Evolutionary conservation across 768 basidiomycete species (phyloP).

Genomic region (Lactifluus volemus): DNA sequence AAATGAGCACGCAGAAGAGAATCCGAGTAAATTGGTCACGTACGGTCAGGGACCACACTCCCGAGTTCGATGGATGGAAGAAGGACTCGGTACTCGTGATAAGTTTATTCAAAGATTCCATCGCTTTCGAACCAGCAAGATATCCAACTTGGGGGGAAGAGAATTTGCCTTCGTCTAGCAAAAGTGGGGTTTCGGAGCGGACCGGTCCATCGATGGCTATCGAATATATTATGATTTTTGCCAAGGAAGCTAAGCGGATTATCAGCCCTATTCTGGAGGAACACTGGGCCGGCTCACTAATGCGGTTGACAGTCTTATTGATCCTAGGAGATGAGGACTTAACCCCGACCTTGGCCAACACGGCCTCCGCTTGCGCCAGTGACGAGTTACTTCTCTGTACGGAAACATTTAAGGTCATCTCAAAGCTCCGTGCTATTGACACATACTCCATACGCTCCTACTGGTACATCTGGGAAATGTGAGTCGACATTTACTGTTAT

Average conservation of each 20-base stretch:
- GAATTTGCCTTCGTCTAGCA: conserved; percentile 21
- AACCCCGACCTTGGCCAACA: conserved; percentile 24
- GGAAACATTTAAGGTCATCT: conserved; percentile 7
- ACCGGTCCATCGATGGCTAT: conserved; percentile 73
- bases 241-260: conserved; percentile 39
- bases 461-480: conserved; percentile 48
- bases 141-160: conserved; percentile 40
- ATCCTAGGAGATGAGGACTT: conserved; percentile 49
- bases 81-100: conserved; percentile 90
- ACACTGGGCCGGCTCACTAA: conserved; percentile 34
- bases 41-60: conserved; percentile 67
- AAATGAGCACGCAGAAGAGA: conserved; percentile 9
- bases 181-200: conserved; percentile 33
- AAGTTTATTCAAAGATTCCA: conserved; percentile 80
- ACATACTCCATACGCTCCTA: conserved; percentile 56
- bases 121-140: conserved; percentile 76
- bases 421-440: background rate
- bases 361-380: conserved; percentile 55
- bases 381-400: conserved; percentile 53
- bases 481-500: background rate
- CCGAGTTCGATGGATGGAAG: conserved; percentile 93
- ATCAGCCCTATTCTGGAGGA: conserved; percentile 1
- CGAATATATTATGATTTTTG: conserved; percentile 82
- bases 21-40: conserved; percentile 17
- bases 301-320: conserved; percentile 60